Base-by-base conservation (phyloP, 805 yeast species). In the Metschnikowia vanudenii region DNA sequence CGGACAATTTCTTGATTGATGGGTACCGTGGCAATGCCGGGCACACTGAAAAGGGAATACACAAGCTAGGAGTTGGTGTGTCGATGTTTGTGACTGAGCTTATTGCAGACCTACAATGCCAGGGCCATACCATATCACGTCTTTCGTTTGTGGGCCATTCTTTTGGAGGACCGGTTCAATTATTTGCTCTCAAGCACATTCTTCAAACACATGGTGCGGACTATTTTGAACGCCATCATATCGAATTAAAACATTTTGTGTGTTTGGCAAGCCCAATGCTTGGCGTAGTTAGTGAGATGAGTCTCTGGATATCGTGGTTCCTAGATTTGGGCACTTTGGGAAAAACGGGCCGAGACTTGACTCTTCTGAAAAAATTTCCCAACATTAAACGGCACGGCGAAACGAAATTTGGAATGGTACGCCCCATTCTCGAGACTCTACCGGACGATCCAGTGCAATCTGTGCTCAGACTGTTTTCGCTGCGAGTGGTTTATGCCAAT, bases 101-200 rank as follows among this genome's bases (percentile, higher is more conserved):
- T 4, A 56, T 72, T 16, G 64, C 64, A 6, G 56, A 61, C 14
- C 46, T 56, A 14, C 37, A 51, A 14, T 46, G 39, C 6, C 26
- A 43, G 13, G 51, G 48, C 10, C 51, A 55, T 17, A 49, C 48
- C 6, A 54, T 71, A 11, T 53, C 54, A 29, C 56, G 61, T 36
- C 63, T 73, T 2, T 71, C 76, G 20, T 73, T 73, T 43, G 61
- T 73, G 17, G 78, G 73, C 17, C 78, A 73, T 51, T 73, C 76
- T 0, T 49, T 73, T 4, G 78, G 78, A 8, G 78, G 78, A 1
- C 57, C 67, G 14, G 69, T 68, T 6, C 78, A 73, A 56, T 54
- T 71, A 29, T 72, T 66, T 46, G 72, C 75, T 3, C 62, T 73
- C 37, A 67, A 67, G 47, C 64, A 65, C 46, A 61, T 73, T 6